These are phyloP conservation scores for Amphichorda felina DNA, from an alignment of 2,329 filamentous ascomycete genomes.

Conservation along the genomic window DNA sequence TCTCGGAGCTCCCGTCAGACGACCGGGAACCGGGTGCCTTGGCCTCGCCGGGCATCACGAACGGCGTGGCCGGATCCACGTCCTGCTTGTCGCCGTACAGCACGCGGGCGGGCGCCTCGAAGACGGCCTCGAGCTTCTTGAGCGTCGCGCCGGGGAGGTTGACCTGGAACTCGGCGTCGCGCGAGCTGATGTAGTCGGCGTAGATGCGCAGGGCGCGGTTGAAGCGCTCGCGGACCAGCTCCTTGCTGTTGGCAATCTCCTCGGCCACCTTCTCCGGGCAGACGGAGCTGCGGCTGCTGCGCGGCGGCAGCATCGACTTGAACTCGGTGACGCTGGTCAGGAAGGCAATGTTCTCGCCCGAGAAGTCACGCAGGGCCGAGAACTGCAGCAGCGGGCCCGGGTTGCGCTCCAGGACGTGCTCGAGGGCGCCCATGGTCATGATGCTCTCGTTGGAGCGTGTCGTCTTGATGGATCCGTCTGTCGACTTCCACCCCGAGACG, in stretches of 20 bases:
- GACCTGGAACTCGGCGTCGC: constrained; percentile 51
- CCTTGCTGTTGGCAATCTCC: constrained; percentile 7
- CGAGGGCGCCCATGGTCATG: constrained; percentile 47
- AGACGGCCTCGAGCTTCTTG: constrained; percentile 38
- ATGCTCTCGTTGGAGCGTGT: constrained; percentile 26
- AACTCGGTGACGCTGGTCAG: constrained; percentile 44
- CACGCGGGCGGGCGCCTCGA: constrained; percentile 35
- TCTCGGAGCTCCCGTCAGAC: constrained; percentile 9
- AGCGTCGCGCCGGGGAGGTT: constrained; percentile 47
- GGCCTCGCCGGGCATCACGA: neutral
- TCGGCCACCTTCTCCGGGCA: constrained; percentile 9
- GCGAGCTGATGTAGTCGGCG: constrained; percentile 43
- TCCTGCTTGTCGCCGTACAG: constrained; percentile 20
- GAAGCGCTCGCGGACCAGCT: constrained; percentile 34
- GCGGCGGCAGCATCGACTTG: constrained; percentile 20
- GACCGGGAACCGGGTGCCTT: constrained; percentile 2
- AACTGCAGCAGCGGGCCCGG: constrained; percentile 46
- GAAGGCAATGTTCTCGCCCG: constrained; percentile 58
- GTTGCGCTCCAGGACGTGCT: constrained; percentile 43
- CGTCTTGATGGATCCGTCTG: constrained; percentile 14
- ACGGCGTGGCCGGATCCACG: constrained; percentile 17
- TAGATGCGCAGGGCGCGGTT: constrained; percentile 50
- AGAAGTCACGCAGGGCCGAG: constrained; percentile 51
- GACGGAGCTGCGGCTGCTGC: constrained; percentile 5
- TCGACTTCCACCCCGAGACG: constrained; percentile 9